Evolutionary conservation across 139 green algal species (phyloP).

Genomic region (Chlamydomonas urium): DNA sequence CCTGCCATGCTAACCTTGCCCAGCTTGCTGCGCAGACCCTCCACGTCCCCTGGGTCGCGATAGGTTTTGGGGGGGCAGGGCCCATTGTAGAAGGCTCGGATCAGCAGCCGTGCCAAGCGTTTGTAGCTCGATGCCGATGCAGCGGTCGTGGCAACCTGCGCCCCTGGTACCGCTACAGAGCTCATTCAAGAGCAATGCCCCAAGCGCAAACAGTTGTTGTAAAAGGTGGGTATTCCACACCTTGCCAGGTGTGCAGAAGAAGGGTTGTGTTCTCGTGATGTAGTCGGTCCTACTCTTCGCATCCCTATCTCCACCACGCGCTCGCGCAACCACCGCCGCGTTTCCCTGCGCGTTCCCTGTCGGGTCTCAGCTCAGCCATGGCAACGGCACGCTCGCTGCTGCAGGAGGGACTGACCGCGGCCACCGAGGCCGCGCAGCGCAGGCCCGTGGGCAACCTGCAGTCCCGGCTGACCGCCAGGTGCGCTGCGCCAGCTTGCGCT

Average conservation of each 20-base stretch:
- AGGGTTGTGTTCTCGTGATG: background rate
- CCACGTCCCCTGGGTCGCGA: slow-evolving; percentile 10
- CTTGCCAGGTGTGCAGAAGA: background rate
- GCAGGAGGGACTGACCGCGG: too few relatives aligned
- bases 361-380: too few relatives aligned
- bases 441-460: background rate
- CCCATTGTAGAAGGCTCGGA: slow-evolving; percentile 33
- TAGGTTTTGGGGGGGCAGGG: slow-evolving; percentile 28
- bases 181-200: background rate
- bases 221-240: too few relatives aligned
- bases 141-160: background rate
- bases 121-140: background rate
- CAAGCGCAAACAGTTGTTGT: slow-evolving; percentile 5
- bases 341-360: too few relatives aligned
- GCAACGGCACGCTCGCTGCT: too few relatives aligned
- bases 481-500: background rate
- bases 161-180: background rate
- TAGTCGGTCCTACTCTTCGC: background rate
- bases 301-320: background rate
- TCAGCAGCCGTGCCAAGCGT: slow-evolving; percentile 15
- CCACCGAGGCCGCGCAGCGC: background rate
- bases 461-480: background rate
- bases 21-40: slow-evolving; percentile 19
- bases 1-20: slow-evolving; percentile 19
- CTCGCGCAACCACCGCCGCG: too few relatives aligned